These are phyloP conservation scores for Zizania palustris DNA, from an alignment of 202 grass and related monocot species.

Conservation along the genomic window DNA sequence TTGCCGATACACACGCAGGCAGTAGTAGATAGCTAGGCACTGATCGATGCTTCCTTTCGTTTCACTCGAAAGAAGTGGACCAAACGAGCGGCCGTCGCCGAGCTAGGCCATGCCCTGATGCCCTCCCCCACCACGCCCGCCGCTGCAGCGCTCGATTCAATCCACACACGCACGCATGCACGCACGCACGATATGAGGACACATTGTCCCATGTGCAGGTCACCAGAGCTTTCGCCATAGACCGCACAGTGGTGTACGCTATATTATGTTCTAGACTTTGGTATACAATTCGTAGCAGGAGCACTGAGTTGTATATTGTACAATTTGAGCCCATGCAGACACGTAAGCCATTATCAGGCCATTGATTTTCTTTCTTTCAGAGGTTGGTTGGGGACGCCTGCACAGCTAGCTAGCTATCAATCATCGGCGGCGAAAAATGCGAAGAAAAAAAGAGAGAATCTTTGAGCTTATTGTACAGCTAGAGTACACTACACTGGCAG, in stretches of 20 bases:
- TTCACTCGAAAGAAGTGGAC: conserved; percentile 54
- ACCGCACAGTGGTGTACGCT: conserved; percentile 1
- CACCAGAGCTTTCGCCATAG: conserved; percentile 24
- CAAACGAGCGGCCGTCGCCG: conserved; percentile 32
- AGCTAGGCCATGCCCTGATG: background rate
- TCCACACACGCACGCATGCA: conserved; percentile 21
- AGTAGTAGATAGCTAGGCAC: conserved; percentile 20
- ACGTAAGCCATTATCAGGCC: conserved; percentile 37
- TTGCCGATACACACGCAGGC: too few species aligned
- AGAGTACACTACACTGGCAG: background rate
- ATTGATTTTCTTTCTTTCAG: conserved; percentile 22
- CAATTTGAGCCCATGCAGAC: conserved; percentile 39
- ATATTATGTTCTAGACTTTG: background rate
- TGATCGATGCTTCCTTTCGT: conserved; percentile 47
- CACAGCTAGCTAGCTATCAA: background rate
- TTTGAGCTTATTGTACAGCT: background rate
- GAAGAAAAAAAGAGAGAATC: background rate
- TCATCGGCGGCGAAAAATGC: background rate
- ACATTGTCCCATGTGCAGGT: conserved; percentile 41
- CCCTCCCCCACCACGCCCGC: too few species aligned
- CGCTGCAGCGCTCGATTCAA: background rate
- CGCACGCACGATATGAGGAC: too few species aligned
- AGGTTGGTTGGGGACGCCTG: conserved; percentile 31
- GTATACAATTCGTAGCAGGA: background rate
- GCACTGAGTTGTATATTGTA: background rate